Evolutionary conservation across 1,284 basidiomycete species (phyloP).

Genomic region (Boletus subluridellus): DNA sequence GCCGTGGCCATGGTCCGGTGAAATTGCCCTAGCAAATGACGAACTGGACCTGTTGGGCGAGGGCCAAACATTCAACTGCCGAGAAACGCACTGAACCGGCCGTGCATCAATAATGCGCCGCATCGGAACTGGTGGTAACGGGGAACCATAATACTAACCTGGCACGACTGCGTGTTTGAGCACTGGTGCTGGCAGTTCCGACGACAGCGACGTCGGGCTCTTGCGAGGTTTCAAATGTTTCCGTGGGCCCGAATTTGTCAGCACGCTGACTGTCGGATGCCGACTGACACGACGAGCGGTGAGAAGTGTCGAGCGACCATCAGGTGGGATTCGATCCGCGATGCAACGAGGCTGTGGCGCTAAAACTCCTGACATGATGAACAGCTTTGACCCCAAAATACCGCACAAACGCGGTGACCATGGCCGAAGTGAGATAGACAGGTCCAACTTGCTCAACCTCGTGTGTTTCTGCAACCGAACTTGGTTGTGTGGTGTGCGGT

Average conservation of each 20-base stretch:
- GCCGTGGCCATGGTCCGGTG: constrained; percentile 30
- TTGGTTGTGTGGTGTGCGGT: background rate
- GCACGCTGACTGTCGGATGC: background rate
- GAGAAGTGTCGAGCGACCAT: constrained; percentile 12
- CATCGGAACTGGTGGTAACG: constrained; percentile 12
- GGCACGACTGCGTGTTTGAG: background rate
- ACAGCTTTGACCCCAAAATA: constrained; percentile 14
- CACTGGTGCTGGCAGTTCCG: constrained; percentile 1
- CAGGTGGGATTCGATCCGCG: constrained; percentile 4
- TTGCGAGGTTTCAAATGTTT: background rate
- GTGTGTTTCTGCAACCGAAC: background rate
- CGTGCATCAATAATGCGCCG: constrained; percentile 25
- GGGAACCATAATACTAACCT: constrained; percentile 15
- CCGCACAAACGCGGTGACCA: constrained; percentile 1
- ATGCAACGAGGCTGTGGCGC: constrained; percentile 23
- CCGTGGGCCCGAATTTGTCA: constrained; percentile 18
- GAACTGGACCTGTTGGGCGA: constrained; percentile 20
- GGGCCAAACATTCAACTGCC: constrained; percentile 27
- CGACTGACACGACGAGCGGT: background rate
- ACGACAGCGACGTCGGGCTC: background rate
- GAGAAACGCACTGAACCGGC: constrained; percentile 11
- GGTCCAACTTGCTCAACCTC: background rate
- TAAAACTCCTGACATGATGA: background rate
- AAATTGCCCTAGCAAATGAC: constrained; percentile 22
- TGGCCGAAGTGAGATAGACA: constrained; percentile 7